Conservation (phyloP, 176 grass and related monocot species). For the Dendrocalamus sinicus region DNA sequence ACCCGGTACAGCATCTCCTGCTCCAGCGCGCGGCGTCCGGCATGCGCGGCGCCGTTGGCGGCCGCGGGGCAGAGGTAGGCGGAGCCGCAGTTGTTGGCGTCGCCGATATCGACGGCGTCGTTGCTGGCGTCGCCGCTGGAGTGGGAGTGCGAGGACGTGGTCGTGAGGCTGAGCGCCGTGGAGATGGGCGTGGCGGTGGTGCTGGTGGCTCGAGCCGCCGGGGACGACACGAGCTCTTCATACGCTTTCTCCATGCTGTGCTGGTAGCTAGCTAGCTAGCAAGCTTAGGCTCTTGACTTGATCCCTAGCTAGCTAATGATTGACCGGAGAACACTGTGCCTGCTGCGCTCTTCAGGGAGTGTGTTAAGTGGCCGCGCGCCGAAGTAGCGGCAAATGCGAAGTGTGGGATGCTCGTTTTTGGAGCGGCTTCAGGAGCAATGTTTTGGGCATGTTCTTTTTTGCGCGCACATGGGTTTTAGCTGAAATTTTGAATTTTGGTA, state of each 20-base stretch:
- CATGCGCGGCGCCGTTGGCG: background rate
- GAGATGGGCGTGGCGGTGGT: background rate
- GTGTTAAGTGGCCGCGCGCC: background rate
- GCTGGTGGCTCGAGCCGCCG: background rate
- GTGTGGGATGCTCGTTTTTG: background rate
- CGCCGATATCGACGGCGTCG: background rate
- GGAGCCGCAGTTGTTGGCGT: no score
- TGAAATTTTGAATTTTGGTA: no score
- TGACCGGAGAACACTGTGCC: background rate
- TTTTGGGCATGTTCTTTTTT: no score
- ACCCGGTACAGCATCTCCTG: slow-evolving; percentile 36
- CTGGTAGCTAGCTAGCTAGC: no score
- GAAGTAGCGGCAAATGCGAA: background rate
- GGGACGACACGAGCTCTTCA: background rate
- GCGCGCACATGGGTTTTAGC: no score
- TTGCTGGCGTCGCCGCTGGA: background rate
- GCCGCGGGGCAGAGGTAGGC: background rate
- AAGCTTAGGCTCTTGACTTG: background rate
- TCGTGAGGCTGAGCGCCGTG: background rate
- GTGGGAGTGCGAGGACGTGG: background rate
- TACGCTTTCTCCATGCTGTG: background rate
- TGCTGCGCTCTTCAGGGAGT: background rate
- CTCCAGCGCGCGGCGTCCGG: slow-evolving; percentile 24
- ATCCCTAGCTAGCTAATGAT: background rate
- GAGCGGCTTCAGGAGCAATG: no score